phyloP scores from a whole-genome alignment of 2,329 filamentous ascomycete genomes.

The Penicillium hordei region DNA sequence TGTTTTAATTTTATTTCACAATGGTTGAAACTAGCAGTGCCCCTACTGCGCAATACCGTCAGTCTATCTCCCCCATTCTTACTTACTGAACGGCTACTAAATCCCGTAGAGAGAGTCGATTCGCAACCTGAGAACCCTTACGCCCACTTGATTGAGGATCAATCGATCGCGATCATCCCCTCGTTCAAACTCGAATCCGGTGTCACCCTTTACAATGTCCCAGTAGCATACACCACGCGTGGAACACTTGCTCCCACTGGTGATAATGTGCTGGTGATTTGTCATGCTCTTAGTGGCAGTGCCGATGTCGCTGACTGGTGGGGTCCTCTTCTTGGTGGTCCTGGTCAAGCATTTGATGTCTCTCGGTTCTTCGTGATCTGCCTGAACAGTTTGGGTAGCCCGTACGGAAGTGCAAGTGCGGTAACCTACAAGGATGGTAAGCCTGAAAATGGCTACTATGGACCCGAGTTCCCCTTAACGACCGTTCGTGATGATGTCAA shows the following conservation, averaged over 20 bases:
- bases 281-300: conserved; percentile 55
- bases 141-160: conserved; percentile 79
- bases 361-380: conserved; percentile 56
- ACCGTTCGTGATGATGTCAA: conserved; percentile 95
- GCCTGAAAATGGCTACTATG: conserved; percentile 71
- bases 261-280: conserved; percentile 66
- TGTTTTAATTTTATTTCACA: conserved; percentile 1
- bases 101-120: conserved; percentile 55
- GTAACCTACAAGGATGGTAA: conserved; percentile 82
- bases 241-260: conserved; percentile 56
- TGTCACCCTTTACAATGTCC: conserved; percentile 73
- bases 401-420: conserved; percentile 56
- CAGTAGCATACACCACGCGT: conserved; percentile 64
- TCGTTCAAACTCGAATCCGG: conserved; percentile 93
- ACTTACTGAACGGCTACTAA: conserved; percentile 47
- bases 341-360: conserved; percentile 55
- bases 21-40: conserved; percentile 29
- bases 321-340: conserved; percentile 54
- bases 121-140: conserved; percentile 90
- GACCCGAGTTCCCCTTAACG: conserved; percentile 92
- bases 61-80: conserved; percentile 30
- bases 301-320: conserved; percentile 59
- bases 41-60: conserved; percentile 35
- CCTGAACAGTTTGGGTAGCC: conserved; percentile 56
- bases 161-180: conserved; percentile 81